Conservation (phyloP, 768 basidiomycete genomes). For the Termitomyces sp. region DNA sequence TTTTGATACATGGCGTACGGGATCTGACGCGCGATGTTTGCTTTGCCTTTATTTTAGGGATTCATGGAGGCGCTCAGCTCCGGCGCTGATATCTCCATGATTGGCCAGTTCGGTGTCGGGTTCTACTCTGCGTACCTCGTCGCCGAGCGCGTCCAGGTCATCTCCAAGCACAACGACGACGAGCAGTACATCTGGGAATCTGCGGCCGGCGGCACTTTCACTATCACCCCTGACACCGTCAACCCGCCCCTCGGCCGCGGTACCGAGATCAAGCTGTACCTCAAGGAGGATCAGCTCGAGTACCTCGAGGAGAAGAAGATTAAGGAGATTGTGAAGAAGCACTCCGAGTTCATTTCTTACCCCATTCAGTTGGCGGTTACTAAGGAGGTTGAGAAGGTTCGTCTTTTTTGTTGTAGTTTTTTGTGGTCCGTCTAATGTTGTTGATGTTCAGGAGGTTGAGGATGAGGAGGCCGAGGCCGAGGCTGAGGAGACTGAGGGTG, state of each 20-base stretch:
- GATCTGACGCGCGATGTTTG: slow-evolving; percentile 8
- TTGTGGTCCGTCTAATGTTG: background rate
- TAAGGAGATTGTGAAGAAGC: slow-evolving; percentile 99
- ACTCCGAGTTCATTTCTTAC: slow-evolving; percentile 99
- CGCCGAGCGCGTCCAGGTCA: slow-evolving; percentile 96
- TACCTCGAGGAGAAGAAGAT: slow-evolving; percentile 99
- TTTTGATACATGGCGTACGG: background rate
- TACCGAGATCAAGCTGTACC: slow-evolving; percentile 83
- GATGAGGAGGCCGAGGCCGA: slow-evolving; percentile 79
- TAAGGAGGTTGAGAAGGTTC: slow-evolving; percentile 98
- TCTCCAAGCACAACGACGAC: slow-evolving; percentile 99
- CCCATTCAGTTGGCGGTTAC: slow-evolving; percentile 97
- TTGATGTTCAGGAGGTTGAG: slow-evolving; percentile 65
- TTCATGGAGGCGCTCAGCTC: slow-evolving; percentile 99
- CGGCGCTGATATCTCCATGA: slow-evolving; percentile 92
- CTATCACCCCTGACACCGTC: slow-evolving; percentile 89
- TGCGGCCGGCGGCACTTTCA: slow-evolving; percentile 99
- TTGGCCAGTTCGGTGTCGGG: slow-evolving; percentile 99
- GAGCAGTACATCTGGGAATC: slow-evolving; percentile 99
- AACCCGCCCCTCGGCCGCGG: slow-evolving; percentile 92
- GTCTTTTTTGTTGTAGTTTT: slow-evolving; percentile 15
- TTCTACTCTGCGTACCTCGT: slow-evolving; percentile 99
- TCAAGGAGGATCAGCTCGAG: slow-evolving; percentile 99
- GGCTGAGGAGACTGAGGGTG: slow-evolving; percentile 66
- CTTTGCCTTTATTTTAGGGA: slow-evolving; percentile 47